Conservation (phyloP, 495 filamentous ascomycete genomes). For the Diplogelasinospora grovesii region DNA sequence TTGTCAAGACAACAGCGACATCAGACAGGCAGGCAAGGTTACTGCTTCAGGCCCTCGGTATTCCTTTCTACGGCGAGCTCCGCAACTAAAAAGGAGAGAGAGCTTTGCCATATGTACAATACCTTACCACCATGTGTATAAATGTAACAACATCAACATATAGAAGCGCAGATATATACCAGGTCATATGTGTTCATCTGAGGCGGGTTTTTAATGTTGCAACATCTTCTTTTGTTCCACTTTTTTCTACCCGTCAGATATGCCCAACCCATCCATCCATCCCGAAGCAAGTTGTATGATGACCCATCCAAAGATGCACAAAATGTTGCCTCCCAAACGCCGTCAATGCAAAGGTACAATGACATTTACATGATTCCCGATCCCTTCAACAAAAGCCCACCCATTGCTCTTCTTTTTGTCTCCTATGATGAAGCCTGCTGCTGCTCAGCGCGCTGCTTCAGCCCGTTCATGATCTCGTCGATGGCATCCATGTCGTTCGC, state of each 20-base stretch:
- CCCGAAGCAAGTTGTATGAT: too few species aligned
- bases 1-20: conserved; percentile 78
- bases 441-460: conserved; percentile 47
- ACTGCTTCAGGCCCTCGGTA: conserved; percentile 70
- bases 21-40: conserved; percentile 88
- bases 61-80: conserved; percentile 75
- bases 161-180: conserved; percentile 6
- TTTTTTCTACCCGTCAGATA: not conserved
- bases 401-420: not conserved
- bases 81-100: conserved; percentile 19
- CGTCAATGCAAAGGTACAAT: conserved; percentile 24
- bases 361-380: too few species aligned
- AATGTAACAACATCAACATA: conserved; percentile 12
- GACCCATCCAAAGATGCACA: not conserved
- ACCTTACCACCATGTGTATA: conserved; percentile 17
- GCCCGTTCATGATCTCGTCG: conserved; percentile 60
- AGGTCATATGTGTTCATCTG: not conserved
- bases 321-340: conserved; percentile 23
- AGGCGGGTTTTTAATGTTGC: not conserved
- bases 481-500: conserved; percentile 79
- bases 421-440: conserved; percentile 6
- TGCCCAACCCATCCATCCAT: not conserved
- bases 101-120: conserved; percentile 3
- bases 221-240: not conserved
- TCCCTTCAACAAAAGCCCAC: not conserved